A percentile compares a stretch with the other conserved stretches of the same genome.
These are phyloP conservation scores for Diversispora epigaea DNA, from an alignment of 192 early-diverging fungal species.

Conservation along the genomic window DNA sequence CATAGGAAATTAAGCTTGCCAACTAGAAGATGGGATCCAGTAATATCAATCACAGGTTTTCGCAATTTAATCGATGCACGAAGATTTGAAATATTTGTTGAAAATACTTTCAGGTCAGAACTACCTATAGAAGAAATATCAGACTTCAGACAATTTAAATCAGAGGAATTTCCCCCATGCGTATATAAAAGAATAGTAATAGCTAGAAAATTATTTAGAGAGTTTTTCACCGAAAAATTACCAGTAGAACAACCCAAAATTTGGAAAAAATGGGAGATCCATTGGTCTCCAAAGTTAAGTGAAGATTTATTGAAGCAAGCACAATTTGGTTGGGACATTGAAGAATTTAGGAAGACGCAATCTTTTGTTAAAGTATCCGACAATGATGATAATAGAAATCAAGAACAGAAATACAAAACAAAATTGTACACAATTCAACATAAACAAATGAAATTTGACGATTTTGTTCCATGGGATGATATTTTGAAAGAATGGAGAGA, in stretches of 20 bases:
- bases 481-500: neutral
- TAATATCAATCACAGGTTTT: neutral
- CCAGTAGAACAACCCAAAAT: neutral
- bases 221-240: neutral
- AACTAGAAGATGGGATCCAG: neutral
- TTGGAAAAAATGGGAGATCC: neutral
- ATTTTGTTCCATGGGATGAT: neutral
- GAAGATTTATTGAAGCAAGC: neutral
- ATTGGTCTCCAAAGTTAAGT: neutral
- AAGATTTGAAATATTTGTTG: neutral
- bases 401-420: neutral
- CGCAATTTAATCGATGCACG: neutral
- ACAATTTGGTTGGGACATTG: neutral
- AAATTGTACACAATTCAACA: neutral
- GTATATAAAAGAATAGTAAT: neutral
- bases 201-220: neutral
- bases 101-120: neutral
- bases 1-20: neutral
- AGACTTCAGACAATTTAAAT: neutral
- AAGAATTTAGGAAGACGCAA: neutral
- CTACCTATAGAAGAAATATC: neutral
- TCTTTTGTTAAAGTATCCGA: no score
- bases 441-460: neutral
- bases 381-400: neutral
- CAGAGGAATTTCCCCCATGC: neutral